phyloP scores from a whole-genome alignment of 257 asterid genomes.

The Paraleonurus japonicus region DNA sequence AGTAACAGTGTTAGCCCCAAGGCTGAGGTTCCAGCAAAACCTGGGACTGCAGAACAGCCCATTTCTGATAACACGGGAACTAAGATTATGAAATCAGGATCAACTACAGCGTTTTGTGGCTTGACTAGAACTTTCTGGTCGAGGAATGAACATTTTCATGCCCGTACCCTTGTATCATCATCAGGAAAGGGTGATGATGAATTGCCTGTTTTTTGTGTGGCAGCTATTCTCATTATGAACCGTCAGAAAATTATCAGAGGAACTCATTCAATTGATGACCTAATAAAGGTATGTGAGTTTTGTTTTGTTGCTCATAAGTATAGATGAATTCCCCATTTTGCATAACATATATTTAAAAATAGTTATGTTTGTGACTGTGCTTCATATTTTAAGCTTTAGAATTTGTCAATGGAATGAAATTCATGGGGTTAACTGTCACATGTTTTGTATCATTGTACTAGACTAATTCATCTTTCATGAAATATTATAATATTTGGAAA shows the following conservation, averaged over 20 bases:
- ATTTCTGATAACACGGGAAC: conserved; percentile 48
- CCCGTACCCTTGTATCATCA: conserved; percentile 46
- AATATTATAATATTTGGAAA: not conserved
- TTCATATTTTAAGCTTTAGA: not conserved
- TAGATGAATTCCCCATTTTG: not conserved
- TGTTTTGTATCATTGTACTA: not conserved
- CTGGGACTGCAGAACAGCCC: conserved; percentile 47
- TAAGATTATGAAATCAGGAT: conserved; percentile 36
- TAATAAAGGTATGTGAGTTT: conserved; percentile 80
- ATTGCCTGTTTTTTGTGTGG: conserved; percentile 92
- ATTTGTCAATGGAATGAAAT: not conserved
- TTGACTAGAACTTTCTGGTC: conserved; percentile 85
- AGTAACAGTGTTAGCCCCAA: conserved; percentile 38
- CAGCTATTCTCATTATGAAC: conserved; percentile 90
- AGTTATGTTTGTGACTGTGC: not conserved
- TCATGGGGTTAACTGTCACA: not conserved
- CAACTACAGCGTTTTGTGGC: conserved; percentile 80
- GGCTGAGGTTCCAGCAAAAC: conserved; percentile 44
- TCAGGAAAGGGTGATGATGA: conserved; percentile 82
- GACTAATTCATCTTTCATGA: not conserved
- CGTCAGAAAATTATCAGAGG: conserved; percentile 79
- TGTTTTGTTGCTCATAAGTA: conserved; percentile 4
- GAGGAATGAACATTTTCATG: conserved; percentile 53
- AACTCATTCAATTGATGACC: conserved; percentile 86
- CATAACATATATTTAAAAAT: not conserved